phyloP scores from a whole-genome alignment of 306 rosid genomes.

The Medicago ruthenica region DNA sequence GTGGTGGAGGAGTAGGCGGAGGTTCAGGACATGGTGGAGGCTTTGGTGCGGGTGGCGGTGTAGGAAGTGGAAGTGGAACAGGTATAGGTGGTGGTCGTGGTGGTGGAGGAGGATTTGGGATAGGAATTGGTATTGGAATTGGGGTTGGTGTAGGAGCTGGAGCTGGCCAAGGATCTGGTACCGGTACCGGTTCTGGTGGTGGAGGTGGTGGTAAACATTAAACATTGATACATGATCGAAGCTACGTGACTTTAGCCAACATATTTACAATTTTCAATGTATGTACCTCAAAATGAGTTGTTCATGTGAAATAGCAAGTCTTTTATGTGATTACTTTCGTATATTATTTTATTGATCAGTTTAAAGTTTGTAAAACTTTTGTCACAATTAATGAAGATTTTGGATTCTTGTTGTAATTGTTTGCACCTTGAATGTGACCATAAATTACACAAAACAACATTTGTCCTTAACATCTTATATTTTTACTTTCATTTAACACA shows the following conservation, averaged over 20 bases:
- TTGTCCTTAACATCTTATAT: too few species aligned
- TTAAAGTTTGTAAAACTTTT: neutral
- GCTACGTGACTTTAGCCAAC: neutral
- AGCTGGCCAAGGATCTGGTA: slow-evolving; percentile 43
- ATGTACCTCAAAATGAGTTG: neutral
- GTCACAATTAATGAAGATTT: neutral
- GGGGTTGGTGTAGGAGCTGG: slow-evolving; percentile 58
- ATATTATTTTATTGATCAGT: neutral
- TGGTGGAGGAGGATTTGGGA: slow-evolving; percentile 50
- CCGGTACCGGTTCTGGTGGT: slow-evolving; percentile 35
- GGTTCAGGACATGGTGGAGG: slow-evolving; percentile 59
- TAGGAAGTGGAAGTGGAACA: slow-evolving; percentile 43
- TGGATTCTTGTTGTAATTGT: neutral
- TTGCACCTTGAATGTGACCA: neutral
- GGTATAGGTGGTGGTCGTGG: slow-evolving; percentile 52
- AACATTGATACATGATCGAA: neutral
- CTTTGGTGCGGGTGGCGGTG: slow-evolving; percentile 59
- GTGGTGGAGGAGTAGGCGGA: slow-evolving; percentile 57
- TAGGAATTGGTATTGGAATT: slow-evolving; percentile 59
- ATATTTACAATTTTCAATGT: neutral
- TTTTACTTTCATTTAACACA: too few species aligned
- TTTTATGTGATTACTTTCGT: neutral
- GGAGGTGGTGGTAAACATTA: slow-evolving; percentile 51
- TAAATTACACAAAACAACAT: too few species aligned
- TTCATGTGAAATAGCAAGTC: neutral